These are phyloP conservation scores for Podila verticillata DNA, from an alignment of 192 early-diverging fungal species.

Conservation along the genomic window DNA sequence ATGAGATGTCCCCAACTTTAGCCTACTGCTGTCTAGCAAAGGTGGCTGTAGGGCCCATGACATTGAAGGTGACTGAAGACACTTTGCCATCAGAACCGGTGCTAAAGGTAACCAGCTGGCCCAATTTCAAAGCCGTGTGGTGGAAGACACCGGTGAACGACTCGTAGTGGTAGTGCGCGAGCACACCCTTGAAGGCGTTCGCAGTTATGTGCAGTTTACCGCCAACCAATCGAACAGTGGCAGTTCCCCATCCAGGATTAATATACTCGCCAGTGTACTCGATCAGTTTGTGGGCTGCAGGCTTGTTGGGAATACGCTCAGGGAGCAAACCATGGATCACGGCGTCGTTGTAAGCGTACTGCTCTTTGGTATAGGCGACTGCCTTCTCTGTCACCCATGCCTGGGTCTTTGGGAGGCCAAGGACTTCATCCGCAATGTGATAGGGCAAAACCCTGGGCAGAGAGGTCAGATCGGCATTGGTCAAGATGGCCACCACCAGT, in stretches of 20 bases:
- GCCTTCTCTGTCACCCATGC: background rate
- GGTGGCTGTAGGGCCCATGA: no score
- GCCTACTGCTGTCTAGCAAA: no score
- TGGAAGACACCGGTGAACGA: background rate
- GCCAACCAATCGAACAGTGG: background rate
- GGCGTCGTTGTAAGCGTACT: background rate
- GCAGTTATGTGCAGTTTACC: background rate
- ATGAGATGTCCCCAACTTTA: no score
- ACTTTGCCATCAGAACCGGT: no score
- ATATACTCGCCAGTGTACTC: background rate
- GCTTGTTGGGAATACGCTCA: background rate
- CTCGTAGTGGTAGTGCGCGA: constrained; percentile 11
- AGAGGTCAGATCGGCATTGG: background rate
- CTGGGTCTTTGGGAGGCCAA: background rate
- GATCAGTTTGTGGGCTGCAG: background rate
- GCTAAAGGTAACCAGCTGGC: no score
- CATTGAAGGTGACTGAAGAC: no score
- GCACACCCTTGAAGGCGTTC: background rate
- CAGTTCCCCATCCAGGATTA: background rate
- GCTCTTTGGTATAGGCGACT: background rate
- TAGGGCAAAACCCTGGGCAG: background rate
- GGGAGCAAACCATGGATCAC: background rate
- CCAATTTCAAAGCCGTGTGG: no score
- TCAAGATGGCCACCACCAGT: background rate
- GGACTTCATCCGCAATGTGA: background rate